phyloP scores from a whole-genome alignment of 2,329 filamentous ascomycete species.

The Penicillium thymicola region DNA sequence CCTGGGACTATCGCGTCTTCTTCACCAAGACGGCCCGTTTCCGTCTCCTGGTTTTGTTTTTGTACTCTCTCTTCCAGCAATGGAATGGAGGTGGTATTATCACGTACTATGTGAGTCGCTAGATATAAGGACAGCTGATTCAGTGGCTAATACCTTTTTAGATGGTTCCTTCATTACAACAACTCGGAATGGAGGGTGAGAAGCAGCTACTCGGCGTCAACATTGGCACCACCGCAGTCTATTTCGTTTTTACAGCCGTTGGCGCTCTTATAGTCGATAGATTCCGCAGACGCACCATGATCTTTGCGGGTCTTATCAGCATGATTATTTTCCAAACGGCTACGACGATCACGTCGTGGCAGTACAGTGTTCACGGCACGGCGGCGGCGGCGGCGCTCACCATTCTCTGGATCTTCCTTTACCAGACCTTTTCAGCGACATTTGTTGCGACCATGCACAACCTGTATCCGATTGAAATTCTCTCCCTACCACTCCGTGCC shows the following conservation, averaged over 20 bases:
- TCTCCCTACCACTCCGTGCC: conserved; percentile 45
- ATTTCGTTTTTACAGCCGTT: conserved; percentile 47
- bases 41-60: conserved; percentile 43
- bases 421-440: conserved; percentile 47
- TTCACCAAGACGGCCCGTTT: conserved; percentile 46
- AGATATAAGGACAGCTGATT: background rate
- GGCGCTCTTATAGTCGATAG: conserved; percentile 45
- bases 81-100: conserved; percentile 51
- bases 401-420: conserved; percentile 49
- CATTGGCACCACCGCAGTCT: conserved; percentile 44
- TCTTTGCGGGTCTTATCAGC: conserved; percentile 43
- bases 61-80: conserved; percentile 49
- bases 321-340: conserved; percentile 47
- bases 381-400: conserved; percentile 42
- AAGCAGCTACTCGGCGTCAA: conserved; percentile 44
- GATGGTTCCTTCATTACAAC: conserved; percentile 41
- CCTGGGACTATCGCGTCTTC: conserved; percentile 49
- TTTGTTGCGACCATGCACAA: conserved; percentile 51
- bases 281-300: conserved; percentile 45
- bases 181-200: conserved; percentile 40
- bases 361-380: conserved; percentile 34
- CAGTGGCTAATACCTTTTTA: background rate
- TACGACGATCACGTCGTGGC: conserved; percentile 50
- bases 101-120: conserved; percentile 37
- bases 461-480: conserved; percentile 46